Percentiles rank a stretch among this genome's conserved stretches.
phyloP scores from a whole-genome alignment of 441 rosid genomes.

The Adansonia rubrostipa region DNA sequence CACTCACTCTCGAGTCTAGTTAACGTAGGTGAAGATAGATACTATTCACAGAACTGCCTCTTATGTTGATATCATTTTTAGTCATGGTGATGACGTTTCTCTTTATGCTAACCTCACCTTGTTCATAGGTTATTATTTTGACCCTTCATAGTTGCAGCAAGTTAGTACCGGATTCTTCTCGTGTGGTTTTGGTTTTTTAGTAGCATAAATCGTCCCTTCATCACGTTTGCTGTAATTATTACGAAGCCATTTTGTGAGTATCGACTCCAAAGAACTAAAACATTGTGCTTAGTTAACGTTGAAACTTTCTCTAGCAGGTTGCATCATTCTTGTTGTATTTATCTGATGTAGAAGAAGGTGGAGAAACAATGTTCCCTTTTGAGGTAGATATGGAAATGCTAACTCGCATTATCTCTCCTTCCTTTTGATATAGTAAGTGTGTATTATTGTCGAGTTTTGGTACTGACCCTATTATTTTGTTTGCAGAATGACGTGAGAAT shows the following conservation, averaged over 20 bases:
- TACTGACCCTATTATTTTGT: conserved; percentile 18
- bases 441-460: not conserved
- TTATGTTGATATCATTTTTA: not conserved
- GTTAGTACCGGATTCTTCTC: not conserved
- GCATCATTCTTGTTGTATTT: conserved; percentile 86
- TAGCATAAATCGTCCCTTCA: not conserved
- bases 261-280: no score
- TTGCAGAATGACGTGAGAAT: conserved; percentile 57
- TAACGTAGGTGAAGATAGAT: not conserved
- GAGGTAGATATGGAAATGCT: conserved; percentile 53
- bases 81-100: not conserved
- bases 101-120: not conserved
- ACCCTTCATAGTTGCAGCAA: not conserved
- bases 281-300: not conserved
- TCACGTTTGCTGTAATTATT: not conserved
- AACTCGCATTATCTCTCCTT: conserved; percentile 3
- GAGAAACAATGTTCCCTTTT: conserved; percentile 88
- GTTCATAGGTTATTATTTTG: not conserved
- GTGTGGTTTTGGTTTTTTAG: conserved; percentile 7
- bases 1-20: no score
- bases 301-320: conserved; percentile 43
- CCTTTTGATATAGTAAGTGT: not conserved
- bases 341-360: conserved; percentile 86
- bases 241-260: conserved; percentile 11
- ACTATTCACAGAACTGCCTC: not conserved